Conservation (phyloP, 805 yeast genomes). For the Yamadazyma paraphyllophila region DNA sequence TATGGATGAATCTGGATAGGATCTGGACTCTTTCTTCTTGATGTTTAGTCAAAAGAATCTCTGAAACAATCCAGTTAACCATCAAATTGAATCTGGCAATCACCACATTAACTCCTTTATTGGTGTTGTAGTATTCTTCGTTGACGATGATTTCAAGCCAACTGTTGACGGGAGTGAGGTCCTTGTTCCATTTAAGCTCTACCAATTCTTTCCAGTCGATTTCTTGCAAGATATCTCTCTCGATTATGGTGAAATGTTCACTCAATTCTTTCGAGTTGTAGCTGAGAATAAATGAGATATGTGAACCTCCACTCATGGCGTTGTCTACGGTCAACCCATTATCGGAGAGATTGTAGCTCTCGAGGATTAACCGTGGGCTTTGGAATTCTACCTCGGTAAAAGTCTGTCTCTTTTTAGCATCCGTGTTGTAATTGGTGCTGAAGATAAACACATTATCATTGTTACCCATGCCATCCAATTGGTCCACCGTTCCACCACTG, state of each 20-base stretch:
- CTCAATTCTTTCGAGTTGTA: constrained; percentile 67
- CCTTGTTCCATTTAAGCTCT: constrained; percentile 70
- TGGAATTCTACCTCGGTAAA: not conserved
- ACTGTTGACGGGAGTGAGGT: constrained; percentile 65
- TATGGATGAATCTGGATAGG: constrained; percentile 81
- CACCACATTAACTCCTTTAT: constrained; percentile 78
- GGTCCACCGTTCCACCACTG: constrained; percentile 3
- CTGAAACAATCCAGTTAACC: constrained; percentile 91
- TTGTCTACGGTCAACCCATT: constrained; percentile 37
- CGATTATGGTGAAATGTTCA: constrained; percentile 82
- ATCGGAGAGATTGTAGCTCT: constrained; percentile 29
- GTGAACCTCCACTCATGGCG: constrained; percentile 49
- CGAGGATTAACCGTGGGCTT: constrained; percentile 35
- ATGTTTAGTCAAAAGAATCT: constrained; percentile 67
- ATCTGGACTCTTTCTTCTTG: constrained; percentile 61
- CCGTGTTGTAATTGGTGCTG: constrained; percentile 12
- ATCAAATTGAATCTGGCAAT: constrained; percentile 83
- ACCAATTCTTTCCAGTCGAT: constrained; percentile 90
- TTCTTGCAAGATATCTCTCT: constrained; percentile 76
- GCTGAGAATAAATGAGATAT: constrained; percentile 79
- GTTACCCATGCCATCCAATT: constrained; percentile 3
- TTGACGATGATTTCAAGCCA: constrained; percentile 78
- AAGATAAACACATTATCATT: constrained; percentile 16
- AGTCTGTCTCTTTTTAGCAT: not conserved
- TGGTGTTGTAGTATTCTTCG: constrained; percentile 42